Base-by-base conservation (phyloP, 2,329 filamentous ascomycete species). In the Escovopsis sp. region DNA sequence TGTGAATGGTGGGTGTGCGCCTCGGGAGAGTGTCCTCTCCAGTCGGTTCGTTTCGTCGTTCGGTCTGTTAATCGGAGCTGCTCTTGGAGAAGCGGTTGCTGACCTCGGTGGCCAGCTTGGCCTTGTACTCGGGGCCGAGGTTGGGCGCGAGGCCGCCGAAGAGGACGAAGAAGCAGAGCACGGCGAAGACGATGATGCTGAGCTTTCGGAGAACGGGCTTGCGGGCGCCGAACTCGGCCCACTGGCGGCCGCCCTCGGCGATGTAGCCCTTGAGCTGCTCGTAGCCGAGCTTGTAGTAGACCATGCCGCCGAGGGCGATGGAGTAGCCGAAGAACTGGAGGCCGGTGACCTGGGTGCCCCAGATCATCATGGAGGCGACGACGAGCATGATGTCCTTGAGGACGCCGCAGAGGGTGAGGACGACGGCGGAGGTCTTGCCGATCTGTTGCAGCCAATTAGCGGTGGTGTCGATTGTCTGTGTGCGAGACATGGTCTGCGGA, bases 321-420 rank as follows among this genome's bases (percentile, higher is more conserved):
- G 68, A 70, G 69, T 88, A 90, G 46, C 83, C 83, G 54, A 88
- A 86, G 56, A 81, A 78, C 64, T 90, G 83, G 38, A 88, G 71
- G 37, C 63, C 63, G 13, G 79, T 74, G 43, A 88, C 77, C 35
- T 77, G 72, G 43, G 82, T 82, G 47, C 73, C 72, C 78, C 82
- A 88, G 57, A 88, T 82, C 45, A 82, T 57, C 74, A 87, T 85
- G 41, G 80, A 86, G 31, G 79, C 79, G 35, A 67, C 64, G 40
- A 90, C 83, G 34, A 90, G 77, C 49, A 90, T 70, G 39, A 90
- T 83, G 58, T 90, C 83, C 70, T 88, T 90, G 43, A 90, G 74
- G 27, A 90, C 82, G 64, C 83, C 83, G 53, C 80, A 88, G 32
- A 90, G 78, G 23, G 84, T 90, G 51, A 90, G 77, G 48, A 88